Evolutionary conservation across 345 rosid genomes (phyloP), one percentile per base, ranked within the genome.

Genomic region (Ceriops zippeliana): DNA sequence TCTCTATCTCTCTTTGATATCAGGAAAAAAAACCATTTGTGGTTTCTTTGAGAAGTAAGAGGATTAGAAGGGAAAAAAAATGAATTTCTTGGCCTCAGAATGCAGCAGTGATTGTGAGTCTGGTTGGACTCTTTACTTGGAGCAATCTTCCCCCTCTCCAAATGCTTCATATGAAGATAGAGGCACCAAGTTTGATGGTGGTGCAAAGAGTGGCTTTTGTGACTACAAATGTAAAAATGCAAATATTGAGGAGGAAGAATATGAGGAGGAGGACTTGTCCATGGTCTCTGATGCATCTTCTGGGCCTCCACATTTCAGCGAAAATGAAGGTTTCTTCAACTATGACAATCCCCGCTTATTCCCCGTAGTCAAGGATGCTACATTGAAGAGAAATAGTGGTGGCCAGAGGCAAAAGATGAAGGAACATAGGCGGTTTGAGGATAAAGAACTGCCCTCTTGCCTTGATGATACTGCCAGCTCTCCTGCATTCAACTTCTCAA

Each of bases 271-370:
- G 7, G 98, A 87, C 62, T 80, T 88, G 76, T 93, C 98, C 1
- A 91, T 93, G 98, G 84, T 91, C 37, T 93, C 98, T 20, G 98
- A 93, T 80, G 98, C 98, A 62, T 93, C 98, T 70, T 93, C 98
- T n/a, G 98, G 97, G 19, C 96, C 98, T 65, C 92, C 92, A 28
- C 88, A 82, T 76, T 61, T 89, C 34, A 66, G 56, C 24, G 88
- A 89, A 65, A 88, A 86, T 13, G 78, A 78, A 69, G 73, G 32
- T 11, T 69, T 58, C 67, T 73, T 37, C 72, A 71, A 61, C 63
- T 67, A 64, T 49, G 65, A 67, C 62, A 72, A 63, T 65, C 73
- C 58, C 5, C 57, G 17, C 57, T 72, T 73, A 17, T 65, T 26
- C 46, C 58, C 74, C 3, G 15, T 71, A 52, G 22, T 72, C 31